Base-by-base conservation (phyloP, 148 eudicot species). In the Nepenthes gracilis region DNA sequence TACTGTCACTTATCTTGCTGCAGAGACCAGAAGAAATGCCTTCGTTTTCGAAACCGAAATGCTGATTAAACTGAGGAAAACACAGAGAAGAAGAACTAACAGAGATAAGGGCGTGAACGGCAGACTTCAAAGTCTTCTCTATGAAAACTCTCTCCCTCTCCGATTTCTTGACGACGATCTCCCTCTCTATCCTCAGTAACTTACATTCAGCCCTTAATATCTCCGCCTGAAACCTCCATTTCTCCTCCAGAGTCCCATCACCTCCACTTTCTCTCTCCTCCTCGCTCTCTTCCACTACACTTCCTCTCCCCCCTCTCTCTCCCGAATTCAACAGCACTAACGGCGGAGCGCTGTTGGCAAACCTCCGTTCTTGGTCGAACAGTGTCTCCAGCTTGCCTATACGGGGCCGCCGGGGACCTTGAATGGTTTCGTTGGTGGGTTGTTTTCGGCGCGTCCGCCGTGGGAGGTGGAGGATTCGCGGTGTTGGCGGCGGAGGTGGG, bases 201-300 rank as follows among this genome's bases (percentile, higher is more conserved):
- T 76, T 82, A 67, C 96, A 88, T 65, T 92, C 98, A 0, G 90
- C 98, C 61, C 96, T 82, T 62, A 92, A 61, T 50, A 83, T 83
- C 74, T 92, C 96, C 10, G 87, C 85, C 59, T 92, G 83, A 67
- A 92, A 88, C 80, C 74, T 64, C 90, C 90, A 83, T 36, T 78
- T 77, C 67, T 83, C 86, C 71, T 76, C 83, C 52, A 38, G 78
- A 14, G 57, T 63, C 40, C 64, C 77, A 36, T 23, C 57, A 12
- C 32, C 60, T 5, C 45, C 67, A 0, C 57, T 59, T 23, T 11
- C 9, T 38, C 47, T 12, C 43, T 2, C 53, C 23, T 43, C 72
- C 70, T 8, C 66, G 23, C 13, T 33, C 62, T 70, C 79, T 6
- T 43, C 67, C 10, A 13, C 70, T 4, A 60, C 80, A 32, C 71